Evolutionary conservation across 2,329 filamentous ascomycete species (phyloP).

Genomic region (Beauveria australis): DNA sequence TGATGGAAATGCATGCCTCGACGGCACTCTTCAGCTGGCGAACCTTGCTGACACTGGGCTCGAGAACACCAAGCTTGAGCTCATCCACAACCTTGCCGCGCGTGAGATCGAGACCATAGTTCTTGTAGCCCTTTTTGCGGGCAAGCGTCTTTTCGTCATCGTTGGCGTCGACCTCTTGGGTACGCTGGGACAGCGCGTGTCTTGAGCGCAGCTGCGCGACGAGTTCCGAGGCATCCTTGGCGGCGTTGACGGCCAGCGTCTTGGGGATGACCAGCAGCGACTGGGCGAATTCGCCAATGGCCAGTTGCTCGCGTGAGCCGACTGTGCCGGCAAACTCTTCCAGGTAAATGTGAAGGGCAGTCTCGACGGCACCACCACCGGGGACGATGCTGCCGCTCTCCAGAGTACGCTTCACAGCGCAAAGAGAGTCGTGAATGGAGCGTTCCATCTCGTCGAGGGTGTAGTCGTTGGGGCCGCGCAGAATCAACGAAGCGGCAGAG

Average conservation of each 20-base stretch:
- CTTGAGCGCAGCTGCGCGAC: conserved; percentile 91
- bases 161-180: conserved; percentile 72
- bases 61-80: conserved; percentile 88
- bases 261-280: conserved; percentile 91
- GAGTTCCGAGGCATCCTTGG: conserved; percentile 91
- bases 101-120: conserved; percentile 87
- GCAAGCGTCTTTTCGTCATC: conserved; percentile 85
- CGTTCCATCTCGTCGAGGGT: conserved; percentile 98
- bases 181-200: conserved; percentile 89
- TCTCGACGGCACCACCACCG: conserved; percentile 93
- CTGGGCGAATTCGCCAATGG: conserved; percentile 95
- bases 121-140: conserved; percentile 95
- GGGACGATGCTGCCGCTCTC: conserved; percentile 96
- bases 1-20: conserved; percentile 96
- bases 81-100: conserved; percentile 89
- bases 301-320: conserved; percentile 91
- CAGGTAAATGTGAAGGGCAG: conserved; percentile 97
- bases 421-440: conserved; percentile 93
- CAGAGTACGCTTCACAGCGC: conserved; percentile 91
- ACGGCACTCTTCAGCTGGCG: conserved; percentile 97
- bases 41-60: conserved; percentile 97
- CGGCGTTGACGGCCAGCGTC: conserved; percentile 92
- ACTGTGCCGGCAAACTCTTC: conserved; percentile 98
- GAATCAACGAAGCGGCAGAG: conserved; percentile 90
- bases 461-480: conserved; percentile 92